These are phyloP conservation scores for Hirsutella rhossiliensis DNA, from an alignment of 2,329 filamentous ascomycete genomes.

Conservation along the genomic window DNA sequence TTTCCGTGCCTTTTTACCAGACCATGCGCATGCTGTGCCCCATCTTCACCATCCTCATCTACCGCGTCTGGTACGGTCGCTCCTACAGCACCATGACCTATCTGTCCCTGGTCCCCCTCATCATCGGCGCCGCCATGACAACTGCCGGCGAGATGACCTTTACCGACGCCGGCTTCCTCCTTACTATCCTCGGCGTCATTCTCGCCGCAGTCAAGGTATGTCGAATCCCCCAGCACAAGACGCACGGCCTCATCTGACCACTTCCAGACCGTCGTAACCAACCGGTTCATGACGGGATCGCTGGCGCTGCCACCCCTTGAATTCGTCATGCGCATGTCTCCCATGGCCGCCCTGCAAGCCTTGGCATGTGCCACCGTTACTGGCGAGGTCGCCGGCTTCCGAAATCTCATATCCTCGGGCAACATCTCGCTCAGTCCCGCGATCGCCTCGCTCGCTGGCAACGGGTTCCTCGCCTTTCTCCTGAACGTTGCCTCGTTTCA, in stretches of 20 bases:
- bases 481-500: slow-evolving; percentile 46
- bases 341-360: slow-evolving; percentile 44
- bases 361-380: slow-evolving; percentile 36
- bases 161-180: slow-evolving; percentile 41
- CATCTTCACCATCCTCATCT: slow-evolving; percentile 50
- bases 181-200: slow-evolving; percentile 41
- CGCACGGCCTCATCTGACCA: slow-evolving; percentile 5
- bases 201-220: slow-evolving; percentile 41
- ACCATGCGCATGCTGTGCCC: slow-evolving; percentile 50
- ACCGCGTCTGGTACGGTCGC: slow-evolving; percentile 41
- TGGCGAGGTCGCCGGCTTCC: slow-evolving; percentile 37
- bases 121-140: slow-evolving; percentile 45
- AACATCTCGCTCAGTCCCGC: slow-evolving; percentile 22
- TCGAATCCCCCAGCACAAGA: background rate
- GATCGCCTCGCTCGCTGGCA: slow-evolving; percentile 32
- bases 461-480: slow-evolving; percentile 41
- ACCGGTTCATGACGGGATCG: slow-evolving; percentile 50
- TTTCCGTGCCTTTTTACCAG: slow-evolving; percentile 55
- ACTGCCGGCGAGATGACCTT: slow-evolving; percentile 53
- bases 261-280: slow-evolving; percentile 44
- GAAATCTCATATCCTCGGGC: slow-evolving; percentile 19
- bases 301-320: slow-evolving; percentile 46
- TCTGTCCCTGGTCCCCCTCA: slow-evolving; percentile 46
- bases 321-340: slow-evolving; percentile 50
- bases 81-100: slow-evolving; percentile 45